phyloP scores from a whole-genome alignment of 352 stramenopile species.

The Phytopythium vexans region DNA sequence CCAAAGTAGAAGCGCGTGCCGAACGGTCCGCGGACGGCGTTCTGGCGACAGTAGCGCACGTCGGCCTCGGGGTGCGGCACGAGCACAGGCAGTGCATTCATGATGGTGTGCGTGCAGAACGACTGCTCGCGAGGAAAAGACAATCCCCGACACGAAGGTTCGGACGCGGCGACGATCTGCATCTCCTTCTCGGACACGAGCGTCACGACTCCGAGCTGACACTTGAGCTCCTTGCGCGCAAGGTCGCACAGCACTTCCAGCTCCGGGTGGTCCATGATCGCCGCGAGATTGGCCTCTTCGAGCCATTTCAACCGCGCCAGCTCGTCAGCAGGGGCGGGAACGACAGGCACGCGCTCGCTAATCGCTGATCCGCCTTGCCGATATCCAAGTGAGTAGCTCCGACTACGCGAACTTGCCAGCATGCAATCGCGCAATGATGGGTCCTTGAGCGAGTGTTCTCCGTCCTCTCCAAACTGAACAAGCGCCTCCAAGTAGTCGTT shows the following conservation, averaged over 20 bases:
- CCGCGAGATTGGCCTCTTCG: constrained; percentile 25
- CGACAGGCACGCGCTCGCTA: constrained; percentile 14
- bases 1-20: constrained; percentile 52
- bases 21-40: constrained; percentile 26
- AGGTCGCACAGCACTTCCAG: constrained; percentile 46
- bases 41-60: constrained; percentile 37
- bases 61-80: constrained; percentile 42
- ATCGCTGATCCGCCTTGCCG: no score
- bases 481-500: no score
- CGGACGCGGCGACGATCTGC: constrained; percentile 35
- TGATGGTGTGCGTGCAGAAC: constrained; percentile 49
- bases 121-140: constrained; percentile 38
- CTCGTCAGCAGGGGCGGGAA: constrained; percentile 40
- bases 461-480: background rate
- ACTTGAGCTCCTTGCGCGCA: constrained; percentile 34
- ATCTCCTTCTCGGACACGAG: constrained; percentile 33
- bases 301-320: constrained; percentile 32
- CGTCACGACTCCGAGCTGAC: constrained; percentile 34
- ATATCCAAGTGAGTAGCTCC: no score
- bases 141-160: constrained; percentile 17
- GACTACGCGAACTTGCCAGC: no score
- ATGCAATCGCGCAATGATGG: no score
- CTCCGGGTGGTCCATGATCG: constrained; percentile 40
- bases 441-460: constrained; percentile 1
- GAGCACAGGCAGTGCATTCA: constrained; percentile 42